These are phyloP conservation scores for Strobilomyces dryophilus DNA, from an alignment of 768 basidiomycete genomes.

Conservation along the genomic window DNA sequence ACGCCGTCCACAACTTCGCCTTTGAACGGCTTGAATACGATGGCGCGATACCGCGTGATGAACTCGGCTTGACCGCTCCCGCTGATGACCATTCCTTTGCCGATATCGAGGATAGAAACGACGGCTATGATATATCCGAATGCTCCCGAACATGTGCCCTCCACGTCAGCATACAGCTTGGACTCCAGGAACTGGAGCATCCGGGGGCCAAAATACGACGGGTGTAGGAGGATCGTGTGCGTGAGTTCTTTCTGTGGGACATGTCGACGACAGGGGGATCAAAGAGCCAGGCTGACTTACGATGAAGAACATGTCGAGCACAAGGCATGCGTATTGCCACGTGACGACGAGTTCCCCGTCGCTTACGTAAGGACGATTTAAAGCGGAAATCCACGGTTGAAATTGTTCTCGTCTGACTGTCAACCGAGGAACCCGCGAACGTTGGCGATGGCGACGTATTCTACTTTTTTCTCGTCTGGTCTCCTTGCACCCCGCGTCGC, in stretches of 20 bases:
- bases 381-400: constrained; percentile 17
- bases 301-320: constrained; percentile 61
- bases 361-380: constrained; percentile 21
- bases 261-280: constrained; percentile 3
- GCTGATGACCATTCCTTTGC: constrained; percentile 86
- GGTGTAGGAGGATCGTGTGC: constrained; percentile 96
- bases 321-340: neutral
- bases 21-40: constrained; percentile 99
- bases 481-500: constrained; percentile 49
- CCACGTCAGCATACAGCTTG: constrained; percentile 93
- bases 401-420: constrained; percentile 2
- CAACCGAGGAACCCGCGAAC: neutral
- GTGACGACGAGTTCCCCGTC: constrained; percentile 4
- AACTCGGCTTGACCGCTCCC: constrained; percentile 97
- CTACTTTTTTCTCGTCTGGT: constrained; percentile 68
- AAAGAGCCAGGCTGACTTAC: constrained; percentile 37
- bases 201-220: constrained; percentile 96
- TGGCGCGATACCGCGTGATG: constrained; percentile 88
- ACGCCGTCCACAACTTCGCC: constrained; percentile 97
- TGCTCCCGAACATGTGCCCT: constrained; percentile 94
- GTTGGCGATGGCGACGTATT: constrained; percentile 45
- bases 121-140: constrained; percentile 95
- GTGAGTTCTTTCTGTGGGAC: constrained; percentile 81
- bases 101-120: constrained; percentile 85
- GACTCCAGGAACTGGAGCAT: constrained; percentile 91